Evolutionary conservation across 345 rosid genomes (phyloP).

Genomic region (Acer yangbiense): DNA sequence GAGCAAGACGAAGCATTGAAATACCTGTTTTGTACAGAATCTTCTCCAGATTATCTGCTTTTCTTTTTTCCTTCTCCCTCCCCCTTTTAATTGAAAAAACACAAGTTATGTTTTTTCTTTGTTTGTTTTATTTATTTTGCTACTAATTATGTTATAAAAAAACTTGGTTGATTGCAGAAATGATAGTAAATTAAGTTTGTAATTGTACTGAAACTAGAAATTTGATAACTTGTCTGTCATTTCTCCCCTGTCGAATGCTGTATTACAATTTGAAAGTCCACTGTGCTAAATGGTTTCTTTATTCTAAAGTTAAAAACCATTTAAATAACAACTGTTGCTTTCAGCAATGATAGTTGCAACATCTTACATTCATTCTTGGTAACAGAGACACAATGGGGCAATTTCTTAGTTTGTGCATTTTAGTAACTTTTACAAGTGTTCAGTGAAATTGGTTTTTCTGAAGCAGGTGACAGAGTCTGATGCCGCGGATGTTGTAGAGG

Average conservation of each 20-base stretch:
- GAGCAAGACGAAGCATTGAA: neutral
- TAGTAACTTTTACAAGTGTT: slow-evolving; percentile 1
- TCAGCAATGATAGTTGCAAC: neutral
- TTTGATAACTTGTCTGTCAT: neutral
- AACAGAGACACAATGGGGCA: slow-evolving; percentile 15
- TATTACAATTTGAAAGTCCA: slow-evolving; percentile 1
- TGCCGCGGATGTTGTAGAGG: slow-evolving; percentile 85
- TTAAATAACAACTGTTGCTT: neutral
- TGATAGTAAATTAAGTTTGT: neutral
- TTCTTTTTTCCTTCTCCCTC: neutral
- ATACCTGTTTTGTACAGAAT: neutral
- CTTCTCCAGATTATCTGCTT: neutral
- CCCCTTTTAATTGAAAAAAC: neutral
- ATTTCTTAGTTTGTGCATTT: slow-evolving; percentile 7
- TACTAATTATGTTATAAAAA: slow-evolving; percentile 5
- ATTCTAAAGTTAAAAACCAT: neutral
- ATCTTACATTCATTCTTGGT: neutral
- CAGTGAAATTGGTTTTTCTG: slow-evolving; percentile 26
- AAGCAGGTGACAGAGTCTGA: slow-evolving; percentile 88
- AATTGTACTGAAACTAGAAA: neutral
- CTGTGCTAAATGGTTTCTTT: neutral
- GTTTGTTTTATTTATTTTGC: neutral
- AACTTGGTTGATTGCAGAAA: slow-evolving; percentile 6
- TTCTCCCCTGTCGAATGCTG: neutral
- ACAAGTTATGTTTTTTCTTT: neutral